phyloP scores from a whole-genome alignment of 1,284 basidiomycete species.

The Anthracocystis setariae region DNA sequence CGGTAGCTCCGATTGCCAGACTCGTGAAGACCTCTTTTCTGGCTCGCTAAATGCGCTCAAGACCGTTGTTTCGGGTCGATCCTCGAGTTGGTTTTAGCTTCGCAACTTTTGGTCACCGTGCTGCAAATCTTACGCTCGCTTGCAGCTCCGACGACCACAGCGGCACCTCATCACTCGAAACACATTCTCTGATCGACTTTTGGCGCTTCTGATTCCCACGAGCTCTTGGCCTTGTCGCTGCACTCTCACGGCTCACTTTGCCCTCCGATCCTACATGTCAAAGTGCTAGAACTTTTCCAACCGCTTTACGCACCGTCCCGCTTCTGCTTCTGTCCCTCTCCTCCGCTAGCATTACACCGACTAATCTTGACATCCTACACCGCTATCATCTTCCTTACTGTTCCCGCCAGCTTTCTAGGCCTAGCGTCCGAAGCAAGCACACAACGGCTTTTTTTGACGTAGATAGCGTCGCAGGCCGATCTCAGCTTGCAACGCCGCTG shows the following conservation, averaged over 20 bases:
- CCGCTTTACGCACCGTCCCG: no score
- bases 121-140: slow-evolving; percentile 6
- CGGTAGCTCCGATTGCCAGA: no score
- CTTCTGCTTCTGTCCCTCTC: no score
- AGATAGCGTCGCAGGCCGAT: no score
- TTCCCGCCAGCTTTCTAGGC: no score
- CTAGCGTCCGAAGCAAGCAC: no score
- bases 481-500: no score
- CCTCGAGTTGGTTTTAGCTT: not conserved
- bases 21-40: no score
- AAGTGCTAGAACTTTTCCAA: not conserved
- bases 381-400: no score
- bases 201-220: not conserved
- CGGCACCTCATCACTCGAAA: not conserved
- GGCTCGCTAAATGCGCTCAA: not conserved
- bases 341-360: no score
- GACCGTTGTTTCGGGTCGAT: slow-evolving; percentile 2
- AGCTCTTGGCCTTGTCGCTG: not conserved
- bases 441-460: no score
- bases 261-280: not conserved
- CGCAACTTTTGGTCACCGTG: not conserved
- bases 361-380: no score
- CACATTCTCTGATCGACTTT: not conserved
- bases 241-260: not conserved
- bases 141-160: slow-evolving; percentile 29